These are phyloP conservation scores for Colletotrichum filicis DNA, from an alignment of 2,329 filamentous ascomycete genomes.

Conservation along the genomic window DNA sequence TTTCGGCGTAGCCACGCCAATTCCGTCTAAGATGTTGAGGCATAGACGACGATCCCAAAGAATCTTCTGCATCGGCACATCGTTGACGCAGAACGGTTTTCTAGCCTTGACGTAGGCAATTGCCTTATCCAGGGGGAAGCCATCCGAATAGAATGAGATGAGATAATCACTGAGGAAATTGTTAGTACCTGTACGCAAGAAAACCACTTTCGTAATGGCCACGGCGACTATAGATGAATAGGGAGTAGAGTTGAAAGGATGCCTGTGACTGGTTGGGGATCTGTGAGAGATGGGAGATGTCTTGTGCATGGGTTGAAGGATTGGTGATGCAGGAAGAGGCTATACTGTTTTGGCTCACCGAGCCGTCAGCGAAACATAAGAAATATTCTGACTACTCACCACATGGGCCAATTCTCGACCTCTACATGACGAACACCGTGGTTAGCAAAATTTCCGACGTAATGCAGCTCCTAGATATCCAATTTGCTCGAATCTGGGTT, in stretches of 20 bases:
- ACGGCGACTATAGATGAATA: neutral
- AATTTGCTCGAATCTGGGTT: neutral
- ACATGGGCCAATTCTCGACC: slow-evolving; percentile 95
- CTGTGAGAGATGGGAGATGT: neutral
- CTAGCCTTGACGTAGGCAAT: slow-evolving; percentile 94
- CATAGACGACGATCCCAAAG: slow-evolving; percentile 96
- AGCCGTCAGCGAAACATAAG: slow-evolving; percentile 32
- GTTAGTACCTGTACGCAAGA: slow-evolving; percentile 20
- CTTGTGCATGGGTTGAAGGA: neutral
- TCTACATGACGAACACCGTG: slow-evolving; percentile 54
- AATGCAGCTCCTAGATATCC: neutral
- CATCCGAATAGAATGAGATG: slow-evolving; percentile 98
- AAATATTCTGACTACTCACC: slow-evolving; percentile 57
- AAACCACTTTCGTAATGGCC: neutral
- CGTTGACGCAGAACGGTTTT: slow-evolving; percentile 97
- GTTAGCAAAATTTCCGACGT: neutral
- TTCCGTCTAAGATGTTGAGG: slow-evolving; percentile 85
- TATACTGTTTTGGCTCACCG: slow-evolving; percentile 49
- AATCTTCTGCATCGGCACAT: slow-evolving; percentile 96
- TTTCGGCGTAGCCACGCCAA: slow-evolving; percentile 89
- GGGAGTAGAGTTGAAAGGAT: neutral
- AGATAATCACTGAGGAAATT: slow-evolving; percentile 76
- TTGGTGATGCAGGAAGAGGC: slow-evolving; percentile 38
- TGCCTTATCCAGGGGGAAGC: slow-evolving; percentile 95
- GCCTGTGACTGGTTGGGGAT: neutral